Base-by-base conservation (phyloP, 192 early-diverging fungal species). In the Mortierella alpina region DNA sequence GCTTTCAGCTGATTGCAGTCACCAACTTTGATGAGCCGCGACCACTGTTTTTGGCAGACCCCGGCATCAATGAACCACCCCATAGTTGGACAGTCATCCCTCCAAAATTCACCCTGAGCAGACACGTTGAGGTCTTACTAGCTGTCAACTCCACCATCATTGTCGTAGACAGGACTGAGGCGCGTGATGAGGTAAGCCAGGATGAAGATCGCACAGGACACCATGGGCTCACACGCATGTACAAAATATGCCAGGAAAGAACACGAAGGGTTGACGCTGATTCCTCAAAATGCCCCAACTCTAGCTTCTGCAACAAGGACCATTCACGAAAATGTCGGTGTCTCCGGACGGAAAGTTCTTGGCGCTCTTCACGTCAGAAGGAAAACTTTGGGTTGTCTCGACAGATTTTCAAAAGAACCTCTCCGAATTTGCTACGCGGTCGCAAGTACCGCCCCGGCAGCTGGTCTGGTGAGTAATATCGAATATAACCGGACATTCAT, bases 261-360 rank as follows among this genome's bases (percentile, higher is more conserved):
- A 31, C 31, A 31, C 31, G 3, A 31, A 31, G 31, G 31, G 31
- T 31, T 31, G 31, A 31, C 31, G 31, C 8, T 80, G 44, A 42
- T 56, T 4, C 18, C 14, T 8, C 7, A 7, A 18, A 18, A 8
- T 11, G 1, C 12, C 9, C 42, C 6, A 6, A 10, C 3, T 23
- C 42, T 83, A 95, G 92, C 84, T 91, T 48, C 81, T 98, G 22
- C 88, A 92, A 75, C 88, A 95, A 69, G 98, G 98, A 0, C 98
- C 98, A 2, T 97, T 96, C 66, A 88, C 85, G 11, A 88, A 89
- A 64, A 97, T 99, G 84, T 87, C 93, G 1, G 89, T 98, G 5
- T 98, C 98, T 14, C 95, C 97, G 7, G 97, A 98, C 79, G 97
- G 97, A 31, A 97, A 96, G 20, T 94, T 95, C 46, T 84, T 97